phyloP scores from a whole-genome alignment of 2,329 filamentous ascomycete genomes.

The Albophoma yamanashiensis region DNA sequence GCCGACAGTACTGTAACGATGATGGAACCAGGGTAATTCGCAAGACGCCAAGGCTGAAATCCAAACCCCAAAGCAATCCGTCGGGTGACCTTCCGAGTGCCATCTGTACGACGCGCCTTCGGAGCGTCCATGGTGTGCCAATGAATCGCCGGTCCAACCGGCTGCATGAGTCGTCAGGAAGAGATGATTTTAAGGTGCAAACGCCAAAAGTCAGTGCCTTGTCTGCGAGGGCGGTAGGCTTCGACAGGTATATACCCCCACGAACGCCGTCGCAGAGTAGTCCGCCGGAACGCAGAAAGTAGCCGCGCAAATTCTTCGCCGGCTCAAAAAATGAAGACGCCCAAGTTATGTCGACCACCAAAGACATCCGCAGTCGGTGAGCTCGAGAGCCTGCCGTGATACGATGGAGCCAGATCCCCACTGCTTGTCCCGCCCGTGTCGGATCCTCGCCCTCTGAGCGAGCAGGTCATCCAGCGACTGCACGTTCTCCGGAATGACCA shows the following conservation, averaged over 20 bases:
- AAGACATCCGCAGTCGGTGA: slow-evolving; percentile 42
- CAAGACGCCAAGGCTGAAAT: neutral
- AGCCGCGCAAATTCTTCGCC: neutral
- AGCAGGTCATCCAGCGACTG: neutral
- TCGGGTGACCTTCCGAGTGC: neutral
- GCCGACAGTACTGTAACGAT: neutral
- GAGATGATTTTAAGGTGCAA: neutral
- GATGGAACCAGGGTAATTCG: neutral
- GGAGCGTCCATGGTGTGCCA: neutral
- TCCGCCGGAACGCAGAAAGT: neutral
- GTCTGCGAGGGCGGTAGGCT: neutral
- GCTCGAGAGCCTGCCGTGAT: slow-evolving; percentile 16
- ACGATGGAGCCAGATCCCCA: neutral
- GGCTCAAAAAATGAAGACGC: too few species aligned
- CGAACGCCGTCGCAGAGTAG: neutral
- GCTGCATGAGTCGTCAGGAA: neutral
- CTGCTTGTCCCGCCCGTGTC: neutral
- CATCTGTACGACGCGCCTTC: neutral
- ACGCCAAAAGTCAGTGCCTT: neutral
- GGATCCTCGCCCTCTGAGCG: slow-evolving; percentile 1
- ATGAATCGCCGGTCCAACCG: neutral
- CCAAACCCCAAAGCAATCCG: neutral
- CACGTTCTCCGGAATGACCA: slow-evolving; percentile 31
- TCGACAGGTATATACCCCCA: neutral
- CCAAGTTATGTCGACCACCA: slow-evolving; percentile 35